Conservation (phyloP, 768 basidiomycete species). For the Stropharia rugosoannulata region DNA sequence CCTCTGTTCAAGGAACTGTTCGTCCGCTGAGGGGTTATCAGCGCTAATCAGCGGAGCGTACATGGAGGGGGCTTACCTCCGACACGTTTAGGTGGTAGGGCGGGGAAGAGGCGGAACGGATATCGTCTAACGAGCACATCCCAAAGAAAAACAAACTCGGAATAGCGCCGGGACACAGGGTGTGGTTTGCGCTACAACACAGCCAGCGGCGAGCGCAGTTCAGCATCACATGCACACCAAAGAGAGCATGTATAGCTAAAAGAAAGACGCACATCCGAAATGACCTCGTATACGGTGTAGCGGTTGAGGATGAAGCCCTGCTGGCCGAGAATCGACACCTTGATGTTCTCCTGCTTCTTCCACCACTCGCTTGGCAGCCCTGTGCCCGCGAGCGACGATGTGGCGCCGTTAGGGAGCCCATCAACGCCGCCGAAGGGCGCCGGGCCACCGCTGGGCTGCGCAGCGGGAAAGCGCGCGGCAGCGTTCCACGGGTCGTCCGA, state of each 20-base stretch:
- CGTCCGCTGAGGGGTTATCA: constrained; percentile 59
- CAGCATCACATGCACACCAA: neutral
- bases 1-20: constrained; percentile 88
- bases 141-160: constrained; percentile 90
- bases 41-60: constrained; percentile 9
- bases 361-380: constrained; percentile 85
- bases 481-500: constrained; percentile 71
- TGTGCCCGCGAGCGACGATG: constrained; percentile 65
- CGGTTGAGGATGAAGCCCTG: constrained; percentile 92
- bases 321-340: constrained; percentile 76
- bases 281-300: constrained; percentile 81
- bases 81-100: constrained; percentile 89
- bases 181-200: constrained; percentile 47
- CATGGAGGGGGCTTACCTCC: constrained; percentile 58
- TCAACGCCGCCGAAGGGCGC: constrained; percentile 28
- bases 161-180: constrained; percentile 83
- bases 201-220: constrained; percentile 7
- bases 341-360: constrained; percentile 74
- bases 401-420: constrained; percentile 40
- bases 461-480: constrained; percentile 32
- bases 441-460: constrained; percentile 14
- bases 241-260: neutral
- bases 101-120: constrained; percentile 88
- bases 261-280: constrained; percentile 62
- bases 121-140: constrained; percentile 85